Evolutionary conservation across 2,329 filamentous ascomycete genomes (phyloP).

Genomic region (Apiospora phragmitis): DNA sequence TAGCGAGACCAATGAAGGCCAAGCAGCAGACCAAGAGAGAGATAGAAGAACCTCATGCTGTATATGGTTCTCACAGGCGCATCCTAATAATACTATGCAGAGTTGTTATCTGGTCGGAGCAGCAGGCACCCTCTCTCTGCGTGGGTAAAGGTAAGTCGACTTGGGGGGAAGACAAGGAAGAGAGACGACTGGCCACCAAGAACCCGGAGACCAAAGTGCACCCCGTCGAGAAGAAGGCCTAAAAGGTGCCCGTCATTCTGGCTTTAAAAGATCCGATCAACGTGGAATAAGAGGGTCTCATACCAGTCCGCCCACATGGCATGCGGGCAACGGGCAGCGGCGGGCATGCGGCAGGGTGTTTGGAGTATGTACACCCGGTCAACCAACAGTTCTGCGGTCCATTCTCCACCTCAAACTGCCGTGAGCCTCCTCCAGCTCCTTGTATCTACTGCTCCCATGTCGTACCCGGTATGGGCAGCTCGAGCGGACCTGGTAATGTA

Average conservation of each 20-base stretch:
- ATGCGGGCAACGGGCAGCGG: background rate
- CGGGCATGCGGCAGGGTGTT: background rate
- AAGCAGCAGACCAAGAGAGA: background rate
- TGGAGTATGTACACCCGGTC: too few species aligned
- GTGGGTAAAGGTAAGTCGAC: background rate
- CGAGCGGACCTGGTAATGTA: background rate
- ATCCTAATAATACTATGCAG: background rate
- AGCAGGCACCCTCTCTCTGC: background rate
- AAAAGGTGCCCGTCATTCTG: background rate
- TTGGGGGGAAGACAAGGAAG: background rate
- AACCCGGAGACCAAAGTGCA: background rate
- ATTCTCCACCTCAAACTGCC: background rate
- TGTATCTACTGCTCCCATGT: background rate
- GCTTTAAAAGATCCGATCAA: constrained; percentile 4
- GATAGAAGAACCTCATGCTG: background rate
- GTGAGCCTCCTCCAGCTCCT: background rate
- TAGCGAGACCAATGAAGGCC: background rate
- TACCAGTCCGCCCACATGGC: background rate
- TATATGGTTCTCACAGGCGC: background rate
- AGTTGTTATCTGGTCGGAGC: background rate
- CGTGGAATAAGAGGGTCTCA: background rate
- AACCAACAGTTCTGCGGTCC: background rate
- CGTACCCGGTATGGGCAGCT: background rate
- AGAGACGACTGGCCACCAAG: background rate
- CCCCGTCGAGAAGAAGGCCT: background rate